A percentile compares a stretch with the other conserved stretches of the same genome.
Evolutionary conservation across 768 basidiomycete genomes (phyloP).

Genomic region (Auricularia sp.): DNA sequence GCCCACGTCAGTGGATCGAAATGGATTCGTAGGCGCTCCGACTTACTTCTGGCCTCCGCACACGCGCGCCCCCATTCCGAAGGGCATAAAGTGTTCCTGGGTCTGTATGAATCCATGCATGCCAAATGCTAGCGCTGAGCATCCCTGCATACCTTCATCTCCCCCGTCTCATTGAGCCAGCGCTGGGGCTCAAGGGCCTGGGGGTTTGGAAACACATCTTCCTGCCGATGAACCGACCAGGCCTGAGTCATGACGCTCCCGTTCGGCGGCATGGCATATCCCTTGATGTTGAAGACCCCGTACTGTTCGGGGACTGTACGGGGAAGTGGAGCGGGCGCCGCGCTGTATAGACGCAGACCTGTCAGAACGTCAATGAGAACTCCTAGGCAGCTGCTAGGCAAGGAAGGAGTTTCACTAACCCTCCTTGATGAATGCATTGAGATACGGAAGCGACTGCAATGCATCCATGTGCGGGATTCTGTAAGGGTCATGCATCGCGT

Average conservation of each 20-base stretch:
- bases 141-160: slow-evolving; percentile 13
- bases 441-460: slow-evolving; percentile 42
- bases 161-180: slow-evolving; percentile 44
- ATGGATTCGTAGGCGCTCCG: neutral
- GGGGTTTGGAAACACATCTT: slow-evolving; percentile 60
- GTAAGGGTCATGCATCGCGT: slow-evolving; percentile 18
- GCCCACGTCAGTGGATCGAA: neutral
- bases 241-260: slow-evolving; percentile 69
- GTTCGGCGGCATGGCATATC: slow-evolving; percentile 69
- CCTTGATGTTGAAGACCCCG: slow-evolving; percentile 69
- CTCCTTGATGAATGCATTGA: slow-evolving; percentile 42
- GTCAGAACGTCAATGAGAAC: neutral
- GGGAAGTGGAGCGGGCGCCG: slow-evolving; percentile 65
- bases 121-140: neutral
- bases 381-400: neutral
- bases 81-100: slow-evolving; percentile 46
- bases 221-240: slow-evolving; percentile 80
- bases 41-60: slow-evolving; percentile 60
- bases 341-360: slow-evolving; percentile 66
- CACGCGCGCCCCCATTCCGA: slow-evolving; percentile 62
- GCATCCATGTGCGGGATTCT: slow-evolving; percentile 51
- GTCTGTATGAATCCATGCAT: neutral
- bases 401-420: slow-evolving; percentile 27
- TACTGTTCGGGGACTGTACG: slow-evolving; percentile 59
- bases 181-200: slow-evolving; percentile 71